A percentile compares a stretch with the other conserved stretches of the same genome.
phyloP scores from a whole-genome alignment of 1,284 basidiomycete genomes.

The Schizopora paradoxa region DNA sequence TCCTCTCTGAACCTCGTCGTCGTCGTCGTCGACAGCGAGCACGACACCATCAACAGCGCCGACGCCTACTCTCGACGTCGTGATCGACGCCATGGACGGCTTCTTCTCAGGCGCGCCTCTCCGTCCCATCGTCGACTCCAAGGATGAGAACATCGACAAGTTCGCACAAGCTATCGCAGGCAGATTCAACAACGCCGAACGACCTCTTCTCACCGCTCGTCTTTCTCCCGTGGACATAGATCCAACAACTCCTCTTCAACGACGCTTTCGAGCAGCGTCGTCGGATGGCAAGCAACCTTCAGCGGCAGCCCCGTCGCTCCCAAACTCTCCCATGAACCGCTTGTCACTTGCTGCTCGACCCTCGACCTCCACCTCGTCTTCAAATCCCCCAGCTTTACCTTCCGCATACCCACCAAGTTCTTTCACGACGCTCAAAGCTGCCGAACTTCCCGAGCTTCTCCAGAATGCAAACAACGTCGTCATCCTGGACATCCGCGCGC shows the following conservation, averaged over 20 bases:
- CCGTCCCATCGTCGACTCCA: conserved; percentile 5
- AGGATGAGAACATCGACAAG: conserved; percentile 17
- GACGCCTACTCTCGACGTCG: neutral
- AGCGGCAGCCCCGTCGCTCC: conserved; percentile 6
- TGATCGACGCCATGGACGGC: conserved; percentile 15
- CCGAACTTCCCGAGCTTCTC: conserved; percentile 30
- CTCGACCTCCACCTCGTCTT: conserved; percentile 1
- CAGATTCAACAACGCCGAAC: conserved; percentile 18
- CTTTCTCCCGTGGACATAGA: conserved; percentile 17
- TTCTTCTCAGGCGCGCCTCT: conserved; percentile 19
- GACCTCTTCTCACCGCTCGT: conserved; percentile 21
- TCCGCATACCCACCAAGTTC: conserved; percentile 5
- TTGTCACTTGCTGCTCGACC: conserved; percentile 2
- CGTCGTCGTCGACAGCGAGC: neutral
- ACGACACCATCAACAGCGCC: conserved; percentile 1
- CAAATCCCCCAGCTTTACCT: neutral
- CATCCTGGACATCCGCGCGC: conserved; percentile 85
- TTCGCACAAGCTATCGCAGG: conserved; percentile 25
- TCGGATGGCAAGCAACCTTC: neutral
- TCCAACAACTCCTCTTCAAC: neutral
- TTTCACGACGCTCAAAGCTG: conserved; percentile 32
- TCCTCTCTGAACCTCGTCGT: neutral
- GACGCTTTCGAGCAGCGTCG: too few species aligned
- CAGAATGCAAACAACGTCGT: conserved; percentile 33
- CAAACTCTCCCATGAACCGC: neutral